Percentiles rank a stretch among this genome's conserved stretches.
phyloP scores from a whole-genome alignment of 2,329 filamentous ascomycete species.

The Rhynchosporium agropyri region DNA sequence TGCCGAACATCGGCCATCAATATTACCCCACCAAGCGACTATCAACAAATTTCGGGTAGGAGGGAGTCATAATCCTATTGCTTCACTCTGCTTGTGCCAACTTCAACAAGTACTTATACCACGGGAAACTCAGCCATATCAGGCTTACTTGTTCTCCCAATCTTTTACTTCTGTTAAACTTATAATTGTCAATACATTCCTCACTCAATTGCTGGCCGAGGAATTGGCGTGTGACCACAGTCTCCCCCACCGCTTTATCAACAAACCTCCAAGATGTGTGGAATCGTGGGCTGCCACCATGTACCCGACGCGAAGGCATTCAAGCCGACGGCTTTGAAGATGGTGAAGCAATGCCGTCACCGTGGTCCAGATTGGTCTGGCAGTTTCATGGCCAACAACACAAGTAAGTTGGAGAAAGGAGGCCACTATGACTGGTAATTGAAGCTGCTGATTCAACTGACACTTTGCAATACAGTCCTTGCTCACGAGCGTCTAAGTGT shows the following conservation, averaged over 20 bases:
- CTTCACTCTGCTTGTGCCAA: background rate
- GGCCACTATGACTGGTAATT: background rate
- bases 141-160: conserved; percentile 8
- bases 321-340: conserved; percentile 90
- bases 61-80: conserved; percentile 12
- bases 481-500: conserved; percentile 98
- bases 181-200: background rate
- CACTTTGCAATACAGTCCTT: conserved; percentile 62
- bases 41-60: conserved; percentile 11
- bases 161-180: background rate
- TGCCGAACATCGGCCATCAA: conserved; percentile 18
- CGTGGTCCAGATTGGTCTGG: conserved; percentile 98
- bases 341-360: conserved; percentile 97
- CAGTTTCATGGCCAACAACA: conserved; percentile 86
- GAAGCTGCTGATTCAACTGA: conserved; percentile 27
- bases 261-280: conserved; percentile 32
- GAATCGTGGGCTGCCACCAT: conserved; percentile 80
- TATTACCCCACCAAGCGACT: conserved; percentile 14
- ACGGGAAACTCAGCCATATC: background rate
- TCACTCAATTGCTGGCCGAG: conserved; percentile 4
- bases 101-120: conserved; percentile 3
- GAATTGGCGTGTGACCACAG: conserved; percentile 5
- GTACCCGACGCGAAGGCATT: conserved; percentile 96
- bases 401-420: conserved; percentile 62
- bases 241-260: conserved; percentile 10